A percentile compares a stretch with the other conserved stretches of the same genome.
Evolutionary conservation across 2,329 filamentous ascomycete species (phyloP).

Genomic region (Coniella lustricola): DNA sequence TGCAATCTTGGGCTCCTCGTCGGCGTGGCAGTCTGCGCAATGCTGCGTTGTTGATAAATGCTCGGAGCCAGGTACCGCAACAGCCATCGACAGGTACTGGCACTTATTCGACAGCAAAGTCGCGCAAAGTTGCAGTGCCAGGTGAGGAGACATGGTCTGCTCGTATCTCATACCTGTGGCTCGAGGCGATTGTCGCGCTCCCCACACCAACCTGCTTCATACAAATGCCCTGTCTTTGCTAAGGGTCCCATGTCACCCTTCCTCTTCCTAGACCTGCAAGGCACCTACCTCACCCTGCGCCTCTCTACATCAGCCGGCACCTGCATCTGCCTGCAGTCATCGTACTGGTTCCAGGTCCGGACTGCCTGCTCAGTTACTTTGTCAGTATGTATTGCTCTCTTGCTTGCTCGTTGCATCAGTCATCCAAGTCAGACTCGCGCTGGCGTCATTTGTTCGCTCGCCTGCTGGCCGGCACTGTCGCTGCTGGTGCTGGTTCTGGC

Average conservation of each 20-base stretch:
- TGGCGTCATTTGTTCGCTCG: conserved; percentile 4
- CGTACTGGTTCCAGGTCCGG: conserved; percentile 8
- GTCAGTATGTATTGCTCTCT: conserved; percentile 11
- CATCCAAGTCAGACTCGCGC: conserved; percentile 16
- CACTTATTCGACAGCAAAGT: not conserved
- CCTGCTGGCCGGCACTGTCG: not conserved
- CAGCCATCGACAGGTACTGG: not conserved
- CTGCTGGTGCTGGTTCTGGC: not conserved
- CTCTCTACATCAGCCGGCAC: conserved; percentile 14
- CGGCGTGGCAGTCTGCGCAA: too few relatives aligned
- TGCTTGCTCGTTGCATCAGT: conserved; percentile 14
- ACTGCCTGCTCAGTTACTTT: conserved; percentile 1
- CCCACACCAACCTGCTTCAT: conserved; percentile 9
- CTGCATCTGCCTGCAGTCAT: conserved; percentile 11
- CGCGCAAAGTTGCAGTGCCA: not conserved
- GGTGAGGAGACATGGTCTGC: not conserved
- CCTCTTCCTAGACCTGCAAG: conserved; percentile 9
- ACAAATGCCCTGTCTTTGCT: conserved; percentile 7
- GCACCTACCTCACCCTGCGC: conserved; percentile 15
- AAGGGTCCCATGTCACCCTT: conserved; percentile 14
- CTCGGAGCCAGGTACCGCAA: not conserved
- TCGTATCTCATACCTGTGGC: conserved; percentile 11
- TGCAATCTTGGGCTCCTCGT: not conserved
- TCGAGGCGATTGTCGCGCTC: not conserved
- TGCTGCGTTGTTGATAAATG: too few relatives aligned